These are phyloP conservation scores for Sugiyamaella castrensis DNA, from an alignment of 1,139 yeast genomes.

Conservation along the genomic window DNA sequence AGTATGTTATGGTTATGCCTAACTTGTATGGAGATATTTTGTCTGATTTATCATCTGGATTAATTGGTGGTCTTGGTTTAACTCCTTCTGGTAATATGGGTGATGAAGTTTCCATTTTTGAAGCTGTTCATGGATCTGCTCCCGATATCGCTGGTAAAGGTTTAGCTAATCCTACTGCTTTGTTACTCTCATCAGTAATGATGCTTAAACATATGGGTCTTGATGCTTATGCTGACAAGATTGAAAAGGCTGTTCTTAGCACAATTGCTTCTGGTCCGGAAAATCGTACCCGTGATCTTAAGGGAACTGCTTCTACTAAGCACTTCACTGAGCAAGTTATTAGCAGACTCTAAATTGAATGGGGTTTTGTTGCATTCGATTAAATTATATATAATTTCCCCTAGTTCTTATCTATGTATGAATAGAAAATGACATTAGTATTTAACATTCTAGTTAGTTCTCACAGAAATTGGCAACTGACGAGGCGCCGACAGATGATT, in stretches of 20 bases:
- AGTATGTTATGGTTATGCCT: constrained; percentile 97
- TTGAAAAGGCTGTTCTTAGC: constrained; percentile 83
- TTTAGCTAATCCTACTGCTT: constrained; percentile 97
- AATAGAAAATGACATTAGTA: constrained; percentile 8
- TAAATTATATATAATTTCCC: neutral
- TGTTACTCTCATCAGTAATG: constrained; percentile 93
- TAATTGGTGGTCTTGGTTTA: constrained; percentile 97
- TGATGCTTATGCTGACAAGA: constrained; percentile 71
- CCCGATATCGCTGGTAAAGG: constrained; percentile 99
- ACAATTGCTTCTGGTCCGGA: constrained; percentile 95
- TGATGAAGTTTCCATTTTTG: constrained; percentile 93
- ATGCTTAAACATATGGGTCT: constrained; percentile 98
- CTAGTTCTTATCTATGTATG: constrained; percentile 6
- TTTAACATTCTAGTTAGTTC: too few relatives aligned
- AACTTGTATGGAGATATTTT: constrained; percentile 96
- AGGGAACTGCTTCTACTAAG: constrained; percentile 84
- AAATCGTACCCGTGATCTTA: constrained; percentile 92
- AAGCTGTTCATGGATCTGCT: constrained; percentile 99
- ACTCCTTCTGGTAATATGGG: constrained; percentile 99
- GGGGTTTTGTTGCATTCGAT: neutral
- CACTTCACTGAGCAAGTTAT: constrained; percentile 85
- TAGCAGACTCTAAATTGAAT: constrained; percentile 42
- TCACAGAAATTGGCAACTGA: too few relatives aligned
- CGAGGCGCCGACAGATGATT: too few relatives aligned
- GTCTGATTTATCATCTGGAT: constrained; percentile 95